These are phyloP conservation scores for Kuraishia piskuri DNA, from an alignment of 805 yeast species.

Conservation along the genomic window DNA sequence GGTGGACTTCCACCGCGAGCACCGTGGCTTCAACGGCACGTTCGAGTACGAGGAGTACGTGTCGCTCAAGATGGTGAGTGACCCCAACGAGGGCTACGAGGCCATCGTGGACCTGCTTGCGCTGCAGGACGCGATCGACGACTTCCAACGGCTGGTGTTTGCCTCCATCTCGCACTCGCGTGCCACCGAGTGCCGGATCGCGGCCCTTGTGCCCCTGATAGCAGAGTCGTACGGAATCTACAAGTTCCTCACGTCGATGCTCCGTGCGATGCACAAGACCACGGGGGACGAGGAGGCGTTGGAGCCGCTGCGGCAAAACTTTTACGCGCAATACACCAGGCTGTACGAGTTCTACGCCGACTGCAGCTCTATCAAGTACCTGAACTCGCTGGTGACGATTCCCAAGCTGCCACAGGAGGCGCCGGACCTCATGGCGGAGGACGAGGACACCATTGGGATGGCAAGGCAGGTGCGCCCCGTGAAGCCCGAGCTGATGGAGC, in stretches of 20 bases:
- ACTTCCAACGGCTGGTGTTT: slow-evolving; percentile 67
- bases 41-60: slow-evolving; percentile 95
- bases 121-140: slow-evolving; percentile 77
- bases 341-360: slow-evolving; percentile 83
- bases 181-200: slow-evolving; percentile 64
- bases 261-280: slow-evolving; percentile 75
- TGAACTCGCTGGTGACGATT: slow-evolving; percentile 72
- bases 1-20: slow-evolving; percentile 73
- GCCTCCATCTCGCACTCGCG: slow-evolving; percentile 57
- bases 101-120: slow-evolving; percentile 79
- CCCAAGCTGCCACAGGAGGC: slow-evolving; percentile 57
- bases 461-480: slow-evolving; percentile 10
- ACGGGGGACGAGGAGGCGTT: slow-evolving; percentile 60
- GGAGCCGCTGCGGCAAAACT: slow-evolving; percentile 64
- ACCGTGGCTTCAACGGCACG: slow-evolving; percentile 88
- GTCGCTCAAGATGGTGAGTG: slow-evolving; percentile 77
- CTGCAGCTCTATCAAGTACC: slow-evolving; percentile 74
- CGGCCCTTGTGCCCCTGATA: slow-evolving; percentile 84
- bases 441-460: slow-evolving; percentile 25
- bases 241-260: slow-evolving; percentile 82
- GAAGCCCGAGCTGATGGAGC: slow-evolving; percentile 27
- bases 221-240: slow-evolving; percentile 90
- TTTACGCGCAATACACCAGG: slow-evolving; percentile 57
- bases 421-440: slow-evolving; percentile 49
- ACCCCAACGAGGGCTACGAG: slow-evolving; percentile 94